Base-by-base conservation (phyloP, 129 eudicot species). In the Oenanthe sinensis region DNA sequence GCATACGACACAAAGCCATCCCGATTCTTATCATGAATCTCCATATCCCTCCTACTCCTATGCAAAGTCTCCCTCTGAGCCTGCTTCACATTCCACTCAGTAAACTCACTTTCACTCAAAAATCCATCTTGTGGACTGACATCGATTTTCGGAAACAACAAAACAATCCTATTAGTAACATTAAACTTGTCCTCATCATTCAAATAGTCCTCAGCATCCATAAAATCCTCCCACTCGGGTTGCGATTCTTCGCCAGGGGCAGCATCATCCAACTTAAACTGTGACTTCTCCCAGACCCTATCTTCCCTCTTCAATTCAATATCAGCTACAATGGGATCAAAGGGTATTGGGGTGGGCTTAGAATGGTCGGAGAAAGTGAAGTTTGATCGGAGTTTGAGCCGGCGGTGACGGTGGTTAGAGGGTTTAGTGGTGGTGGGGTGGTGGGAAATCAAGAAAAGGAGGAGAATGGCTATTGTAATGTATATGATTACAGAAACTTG, bases 221-320 rank as follows among this genome's bases (percentile, higher is more conserved):
- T 85, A 47, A 92, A 92, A 50, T 96, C 99, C 83, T 89, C 99
- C 99, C 97, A 92, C 81, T 96, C 99, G 30, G 94, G 99, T 80
- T 91, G 91, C 0, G 90, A 76, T 81, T 95, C 97, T 65, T 86
- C 79, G 22, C n/a, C 65, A 43, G 77, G 83, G 68, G 68, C 68
- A 37, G 77, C 70, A 30, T 79, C 81, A 22, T 83, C 77, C 46
- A 82, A 39, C 3, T 85, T 85, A 43, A 79, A 83, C 79, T 87
- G 87, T 36, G 68, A 60, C 42, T 83, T 82, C 88, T 92, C 97
- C 97, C 97, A 96, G 60, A 82, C 46, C 36, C 81, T 87, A 83
- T 96, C 99, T 78, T 92, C 97, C 16, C 90, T 79, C 75, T 87
- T 85, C 9, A 95, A 88, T 87, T 96, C 97, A 77, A 96, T 89